Percentiles rank a stretch among this genome's conserved stretches.
These are phyloP conservation scores for Microbotryum violaceum DNA, from an alignment of 1,284 basidiomycete genomes.

Conservation along the genomic window DNA sequence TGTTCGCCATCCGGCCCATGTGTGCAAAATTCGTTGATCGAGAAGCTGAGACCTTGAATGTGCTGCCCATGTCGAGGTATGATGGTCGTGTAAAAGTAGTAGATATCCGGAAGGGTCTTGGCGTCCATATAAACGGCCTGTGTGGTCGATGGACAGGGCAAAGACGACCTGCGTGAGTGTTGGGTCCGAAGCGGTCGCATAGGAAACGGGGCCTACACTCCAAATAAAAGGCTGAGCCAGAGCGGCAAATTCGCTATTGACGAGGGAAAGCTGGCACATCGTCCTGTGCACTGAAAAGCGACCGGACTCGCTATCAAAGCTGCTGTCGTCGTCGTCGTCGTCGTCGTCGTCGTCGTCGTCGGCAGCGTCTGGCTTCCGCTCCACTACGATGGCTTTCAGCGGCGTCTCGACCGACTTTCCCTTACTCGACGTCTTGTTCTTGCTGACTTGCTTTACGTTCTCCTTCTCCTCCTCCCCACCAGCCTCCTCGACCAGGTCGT, in stretches of 20 bases:
- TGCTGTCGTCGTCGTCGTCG: not conserved
- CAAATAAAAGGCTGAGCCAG: slow-evolving; percentile 12
- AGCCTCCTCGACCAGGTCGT: not conserved
- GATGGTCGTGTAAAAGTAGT: too few species aligned
- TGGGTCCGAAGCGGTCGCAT: too few species aligned
- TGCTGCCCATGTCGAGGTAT: too few species aligned
- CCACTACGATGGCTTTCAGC: not conserved
- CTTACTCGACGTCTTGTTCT: not conserved
- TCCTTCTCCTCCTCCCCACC: slow-evolving; percentile 2
- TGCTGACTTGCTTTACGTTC: not conserved
- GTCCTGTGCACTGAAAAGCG: not conserved
- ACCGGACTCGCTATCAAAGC: not conserved
- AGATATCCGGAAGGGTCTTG: too few species aligned
- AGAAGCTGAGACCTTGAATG: too few species aligned
- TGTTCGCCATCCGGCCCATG: too few species aligned
- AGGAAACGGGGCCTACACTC: slow-evolving; percentile 4
- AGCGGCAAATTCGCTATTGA: slow-evolving; percentile 20
- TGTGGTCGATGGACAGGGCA: too few species aligned
- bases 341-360: not conserved
- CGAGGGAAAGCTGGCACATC: slow-evolving; percentile 8
- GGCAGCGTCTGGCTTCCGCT: not conserved
- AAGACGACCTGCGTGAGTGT: too few species aligned
- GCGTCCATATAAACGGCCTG: too few species aligned
- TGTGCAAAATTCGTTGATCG: too few species aligned
- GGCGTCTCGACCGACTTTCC: not conserved